A percentile compares a stretch with the other conserved stretches of the same genome.
phyloP scores from a whole-genome alignment of 345 rosid genomes.

The Syzygium jambos region DNA sequence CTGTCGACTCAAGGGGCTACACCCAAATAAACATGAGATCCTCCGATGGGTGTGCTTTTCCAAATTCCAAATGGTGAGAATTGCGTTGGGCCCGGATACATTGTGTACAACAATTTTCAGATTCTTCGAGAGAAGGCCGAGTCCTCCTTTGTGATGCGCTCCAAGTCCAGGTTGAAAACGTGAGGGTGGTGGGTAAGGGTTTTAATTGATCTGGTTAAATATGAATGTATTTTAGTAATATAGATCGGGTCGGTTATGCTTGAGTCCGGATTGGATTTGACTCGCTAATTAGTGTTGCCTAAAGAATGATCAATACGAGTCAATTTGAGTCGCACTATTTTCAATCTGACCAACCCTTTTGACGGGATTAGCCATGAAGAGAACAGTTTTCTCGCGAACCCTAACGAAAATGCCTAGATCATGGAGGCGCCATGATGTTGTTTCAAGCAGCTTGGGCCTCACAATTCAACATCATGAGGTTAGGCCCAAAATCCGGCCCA shows the following conservation, averaged over 20 bases:
- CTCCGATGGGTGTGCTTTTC: neutral
- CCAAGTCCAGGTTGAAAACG: neutral
- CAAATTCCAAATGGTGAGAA: neutral
- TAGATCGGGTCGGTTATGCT: neutral
- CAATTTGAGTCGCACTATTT: neutral
- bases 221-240: neutral
- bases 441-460: neutral
- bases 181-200: neutral
- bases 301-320: neutral
- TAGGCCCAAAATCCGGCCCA: neutral
- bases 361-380: neutral
- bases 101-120: neutral
- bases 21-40: neutral
- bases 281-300: fast-evolving
- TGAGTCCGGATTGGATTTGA: neutral
- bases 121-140: too few species aligned
- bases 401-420: neutral
- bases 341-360: neutral
- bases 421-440: neutral
- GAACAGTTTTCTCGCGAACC: neutral
- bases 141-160: too few species aligned
- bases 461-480: neutral
- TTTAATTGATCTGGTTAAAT: neutral
- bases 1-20: neutral
- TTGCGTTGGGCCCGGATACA: neutral